Evolutionary conservation across 1,284 basidiomycete species (phyloP), one percentile per base, ranked within the genome.

Genomic region (Boletus mariae): DNA sequence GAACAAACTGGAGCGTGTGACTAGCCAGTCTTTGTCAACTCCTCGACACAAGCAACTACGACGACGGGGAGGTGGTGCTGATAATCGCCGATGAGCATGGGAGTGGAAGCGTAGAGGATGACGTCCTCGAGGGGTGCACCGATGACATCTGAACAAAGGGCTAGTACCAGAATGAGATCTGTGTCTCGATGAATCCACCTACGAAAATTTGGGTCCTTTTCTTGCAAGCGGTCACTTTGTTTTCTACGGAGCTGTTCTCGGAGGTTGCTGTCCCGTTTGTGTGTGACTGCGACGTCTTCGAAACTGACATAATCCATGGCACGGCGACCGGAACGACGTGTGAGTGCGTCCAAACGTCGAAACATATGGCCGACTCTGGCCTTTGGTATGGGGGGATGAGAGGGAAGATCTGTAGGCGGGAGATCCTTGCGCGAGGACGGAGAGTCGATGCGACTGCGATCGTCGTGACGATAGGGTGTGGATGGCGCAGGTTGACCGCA

Each of bases 11-110:
- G 37, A 28, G 26, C 0, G 32, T 11, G 45, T 23, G 6, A 65
- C 71, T 55, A 38, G 77, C 83, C 81, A 32, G 77, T 78, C 26
- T 78, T 74, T 59, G 81, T 84, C 12, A 86, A 63, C 62, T 85
- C 82, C 53, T 85, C 82, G 15, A 85, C 67, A 55, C 79, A 83
- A 3, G 76, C 72, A 25, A 80, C 77, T 17, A 81, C 77, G 2
- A 84, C 73, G 35, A 78, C 72, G 0, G 84, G 84, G 3, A 86
- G 63, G 54, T 78, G 65, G 54, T 81, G 79, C 53, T 76, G 73
- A 45, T 74, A 74, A n/a, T 80, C 80, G 9, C 75, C 77, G 6
- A 85, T 63, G 17, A 77, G 64, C 17, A 78, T 72, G 5, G 68
- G 64, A 2, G 72, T 72, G 5, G 80, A 78, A 0, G 80, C 77